Base-by-base conservation (phyloP, 2,329 filamentous ascomycete species). In the Ceratocystiopsis brevicomis region DNA sequence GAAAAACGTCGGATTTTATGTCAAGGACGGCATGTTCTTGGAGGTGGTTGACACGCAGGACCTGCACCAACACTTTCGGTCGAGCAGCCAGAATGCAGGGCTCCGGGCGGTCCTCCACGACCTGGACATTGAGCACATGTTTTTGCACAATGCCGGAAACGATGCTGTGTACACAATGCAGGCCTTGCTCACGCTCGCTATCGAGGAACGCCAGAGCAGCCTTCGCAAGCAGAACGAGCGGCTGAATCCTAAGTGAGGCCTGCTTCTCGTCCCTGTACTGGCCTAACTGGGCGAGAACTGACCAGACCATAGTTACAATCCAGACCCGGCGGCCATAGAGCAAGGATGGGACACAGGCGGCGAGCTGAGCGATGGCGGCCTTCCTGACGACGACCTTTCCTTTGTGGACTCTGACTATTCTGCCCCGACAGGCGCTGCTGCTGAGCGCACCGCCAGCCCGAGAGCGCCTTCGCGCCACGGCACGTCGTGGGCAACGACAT, bases 141-240 rank as follows among this genome's bases (percentile, higher is more conserved):
- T 81, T 51, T 64, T 88, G n/a, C 86, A 94, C 59, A 93, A 93
- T 54, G 86, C 78, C 0, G 77, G 86, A 2, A 94, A 94, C 50
- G 86, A 94, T 55, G 85, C 86, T 0, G 70, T 76, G 1, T 90
- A 81, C 56, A 88, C 84, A 0, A 60, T 93, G 48, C 76, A 78
- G 48, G 79, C 76, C 9, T 71, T 90, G 66, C 57, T 94, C 8
- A 72, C 63, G 6, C 69, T 84, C 47, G 67, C 65, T 16, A 56
- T 66, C 2, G 48, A 54, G 9, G 57, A 55, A 21, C 57, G 61
- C 1, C 43, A 53, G 41, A 39, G 45, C 38, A 57, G 56, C 30
- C 44, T 55, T 13, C 39, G 46, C 14, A 42, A 46, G 19, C 48
- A 49, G 3, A 40, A 40, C 10, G 37, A 48, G 34, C 39, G 34